Base-by-base conservation (phyloP, 495 filamentous ascomycete genomes). In the Alectoria sarmentosa region DNA sequence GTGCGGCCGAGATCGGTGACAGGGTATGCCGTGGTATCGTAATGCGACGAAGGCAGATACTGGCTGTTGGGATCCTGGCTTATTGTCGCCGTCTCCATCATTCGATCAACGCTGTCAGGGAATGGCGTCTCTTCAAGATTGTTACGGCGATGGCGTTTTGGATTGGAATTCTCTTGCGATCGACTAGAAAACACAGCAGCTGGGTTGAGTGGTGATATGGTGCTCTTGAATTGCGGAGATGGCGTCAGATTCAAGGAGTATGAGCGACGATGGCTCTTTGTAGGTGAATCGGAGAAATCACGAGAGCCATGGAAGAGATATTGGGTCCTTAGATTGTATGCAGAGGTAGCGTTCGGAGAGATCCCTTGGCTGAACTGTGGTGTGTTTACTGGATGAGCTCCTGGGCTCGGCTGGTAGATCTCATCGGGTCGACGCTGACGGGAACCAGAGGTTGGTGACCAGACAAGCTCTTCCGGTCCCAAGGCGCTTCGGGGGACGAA, bases 401-500 rank as follows among this genome's bases (percentile, higher is more conserved):
- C 32, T 7, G 52, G 42, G 36, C 26, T 44, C 15, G 30, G 48
- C 26, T 44, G 52, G 30, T 44, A 63, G 19, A 28, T 34, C 38
- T 63, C 61, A 42, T 63, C 61, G 17, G 37, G 26, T 63, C 61
- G 61, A 41, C 49, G 37, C 42, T 17, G 49, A 42, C 61, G 54
- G 6, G 61, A 57, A 34, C 61, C 61, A 15, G 30, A 41, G 21
- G 49, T 63, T 26, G 61, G 61, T 55, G 61, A 63, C 61, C 61
- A 63, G 9, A 63, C 61, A 34, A 55, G 46, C 52, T 57, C 36
- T 32, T 57, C 46, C 17, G 34, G 21, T 11, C 28, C 49, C 38
- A 54, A 30, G 21, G 11, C 38, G 21, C 15, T 63, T 19, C 19
- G 26, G 15, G 61, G 61, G 36, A 63, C 26, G 19, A 63, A 63